phyloP scores from a whole-genome alignment of 257 asterid genomes.

The Solanum microdontum region DNA sequence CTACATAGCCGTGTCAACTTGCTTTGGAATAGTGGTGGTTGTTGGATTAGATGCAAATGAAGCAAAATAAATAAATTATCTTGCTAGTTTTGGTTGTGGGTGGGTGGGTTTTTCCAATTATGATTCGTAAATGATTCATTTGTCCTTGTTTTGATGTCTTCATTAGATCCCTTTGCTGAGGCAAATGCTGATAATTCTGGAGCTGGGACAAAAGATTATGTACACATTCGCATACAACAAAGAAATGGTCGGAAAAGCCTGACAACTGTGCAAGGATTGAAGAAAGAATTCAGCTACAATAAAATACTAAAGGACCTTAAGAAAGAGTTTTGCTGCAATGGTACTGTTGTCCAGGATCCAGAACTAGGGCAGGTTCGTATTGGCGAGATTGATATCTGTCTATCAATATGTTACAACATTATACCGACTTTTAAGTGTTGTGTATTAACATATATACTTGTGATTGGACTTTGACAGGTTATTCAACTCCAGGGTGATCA shows the following conservation, averaged over 20 bases:
- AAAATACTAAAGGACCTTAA: conserved; percentile 66
- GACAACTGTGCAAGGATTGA: conserved; percentile 67
- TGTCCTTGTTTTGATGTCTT: neutral
- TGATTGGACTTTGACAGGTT: neutral
- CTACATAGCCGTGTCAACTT: neutral
- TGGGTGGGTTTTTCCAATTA: neutral
- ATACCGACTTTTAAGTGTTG: neutral
- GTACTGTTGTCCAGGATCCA: conserved; percentile 69
- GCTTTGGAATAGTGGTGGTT: neutral
- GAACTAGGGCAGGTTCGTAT: conserved; percentile 56
- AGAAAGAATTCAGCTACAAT: conserved; percentile 60
- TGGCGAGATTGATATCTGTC: neutral
- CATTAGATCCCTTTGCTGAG: conserved; percentile 55
- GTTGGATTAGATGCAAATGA: neutral
- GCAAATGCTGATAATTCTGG: conserved; percentile 62
- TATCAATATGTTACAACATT: neutral
- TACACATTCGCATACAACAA: conserved; percentile 56
- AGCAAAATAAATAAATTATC: neutral
- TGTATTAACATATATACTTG: neutral
- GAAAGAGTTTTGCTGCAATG: conserved; percentile 65
- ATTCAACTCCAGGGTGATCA: conserved; percentile 23
- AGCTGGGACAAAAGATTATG: conserved; percentile 57
- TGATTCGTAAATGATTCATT: neutral
- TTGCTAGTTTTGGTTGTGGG: neutral
- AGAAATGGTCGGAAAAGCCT: conserved; percentile 68